Base-by-base conservation (phyloP, 495 filamentous ascomycete species). In the Trichoderma reesei region DNA sequence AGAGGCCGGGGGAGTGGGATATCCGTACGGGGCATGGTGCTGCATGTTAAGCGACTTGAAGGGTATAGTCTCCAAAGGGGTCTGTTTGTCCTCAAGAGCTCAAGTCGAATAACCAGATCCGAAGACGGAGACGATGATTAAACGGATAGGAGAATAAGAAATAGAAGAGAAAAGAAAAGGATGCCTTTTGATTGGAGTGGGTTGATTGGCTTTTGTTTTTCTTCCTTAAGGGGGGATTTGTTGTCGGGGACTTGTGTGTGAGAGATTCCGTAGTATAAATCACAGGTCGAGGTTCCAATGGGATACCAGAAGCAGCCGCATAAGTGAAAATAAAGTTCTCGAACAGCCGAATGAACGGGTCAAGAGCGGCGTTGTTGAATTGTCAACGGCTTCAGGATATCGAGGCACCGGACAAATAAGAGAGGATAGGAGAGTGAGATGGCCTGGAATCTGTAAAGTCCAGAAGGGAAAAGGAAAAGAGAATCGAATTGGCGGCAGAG, bases 21-120 rank as follows among this genome's bases (percentile, higher is more conserved):
- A 80, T 71, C 79, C 79, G 72, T 73, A 80, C 65, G 74, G 76
- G 74, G 78, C 67, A 71, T 78, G 77, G 79, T 82, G 76, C 78
- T 82, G 79, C 79, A 82, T 82, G 73, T 72, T 75, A 65, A 69
- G 68, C 64, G 33, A 65, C 65, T 60, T 64, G 42, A 33, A 36
- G 51, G 46, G 61, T 61, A 59, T 26, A 64, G 60, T 68, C 64
- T 64, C 68, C 60, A 20, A 65, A 65, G 64, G 64, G 48, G 59
- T 68, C 66, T 70, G 70, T 67, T 26, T 65, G 67, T 70, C 65
- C 62, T 67, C 67, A 65, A 72, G 60, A 66, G 51, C 68, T 64
- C 65, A 67, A 37, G 63, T 65, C 68, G 64, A 41, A 59, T 69
- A 62, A 26, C 66, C 51, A 59, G 67, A 38, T 54, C 61, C 33